Base-by-base conservation (phyloP, 306 rosid genomes). In the Vicia faba region DNA sequence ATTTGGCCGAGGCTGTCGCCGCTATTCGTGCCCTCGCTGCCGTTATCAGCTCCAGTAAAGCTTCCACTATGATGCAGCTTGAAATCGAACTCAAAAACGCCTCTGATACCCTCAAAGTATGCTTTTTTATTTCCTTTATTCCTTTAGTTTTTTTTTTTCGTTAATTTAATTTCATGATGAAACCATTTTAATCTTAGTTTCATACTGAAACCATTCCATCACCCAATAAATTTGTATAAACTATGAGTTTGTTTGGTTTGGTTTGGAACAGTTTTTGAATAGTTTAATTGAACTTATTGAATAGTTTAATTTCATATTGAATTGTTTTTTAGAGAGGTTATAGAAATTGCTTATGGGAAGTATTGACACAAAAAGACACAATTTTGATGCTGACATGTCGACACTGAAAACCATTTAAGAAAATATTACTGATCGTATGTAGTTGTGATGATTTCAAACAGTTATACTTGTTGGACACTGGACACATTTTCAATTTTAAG, bases 1-100 rank as follows among this genome's bases (percentile, higher is more conserved):
- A 93, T 78, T 84, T 93, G 80, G 98, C 97, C 0, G 98, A 93
- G 77, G 98, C 97, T 5, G 98, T 89, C 19, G 97, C 98, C 15
- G 98, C 98, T 4, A 89, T 93, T 73, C 88, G 97, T 56, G 96
- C 98, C 9, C 78, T 93, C 75, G 98, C 96, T 40, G 79, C 97
- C 5, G 95, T 89, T 41, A 93, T 89, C 38, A 73, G 90, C 68
- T 70, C 86, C 5, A 86, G 96, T 25, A 70, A 84, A 56, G 98
- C 96, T 45, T 83, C 89, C 29, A 93, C 96, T 5, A 93, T 93
- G 97, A 86, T 90, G 96, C 95, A 93, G 70, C 95, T 93, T 20
- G 97, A 86, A 78, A 86, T 86, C 62, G 95, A 90, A 83, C 97
- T 93, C 44, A 90, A 90, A 69, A 88, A 81, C 71, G 98, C 98